These are phyloP conservation scores for Potentilla sterilis DNA, from an alignment of 306 rosid species.

Conservation along the genomic window DNA sequence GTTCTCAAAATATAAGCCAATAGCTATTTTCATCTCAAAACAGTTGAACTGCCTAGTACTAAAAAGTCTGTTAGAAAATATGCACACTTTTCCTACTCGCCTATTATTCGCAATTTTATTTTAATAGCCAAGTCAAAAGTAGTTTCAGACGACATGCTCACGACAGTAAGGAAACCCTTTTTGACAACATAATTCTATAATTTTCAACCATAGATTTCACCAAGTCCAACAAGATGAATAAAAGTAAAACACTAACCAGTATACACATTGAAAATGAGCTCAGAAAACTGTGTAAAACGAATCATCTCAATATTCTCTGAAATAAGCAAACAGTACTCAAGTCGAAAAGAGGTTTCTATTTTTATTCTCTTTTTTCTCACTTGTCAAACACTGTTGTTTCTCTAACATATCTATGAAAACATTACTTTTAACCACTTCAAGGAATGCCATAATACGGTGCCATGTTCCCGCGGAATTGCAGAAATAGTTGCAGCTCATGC, in stretches of 20 bases:
- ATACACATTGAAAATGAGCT: neutral
- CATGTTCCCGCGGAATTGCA: neutral
- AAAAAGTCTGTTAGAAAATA: neutral
- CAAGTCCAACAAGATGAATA: neutral
- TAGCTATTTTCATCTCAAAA: neutral
- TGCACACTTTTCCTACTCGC: neutral
- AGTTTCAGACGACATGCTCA: neutral
- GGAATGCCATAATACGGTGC: neutral
- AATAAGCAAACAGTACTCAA: neutral
- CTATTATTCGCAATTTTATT: neutral
- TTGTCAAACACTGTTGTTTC: neutral
- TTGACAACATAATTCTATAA: neutral
- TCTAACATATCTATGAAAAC: neutral
- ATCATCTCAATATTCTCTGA: neutral
- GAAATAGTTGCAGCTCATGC: neutral
- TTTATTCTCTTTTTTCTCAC: neutral
- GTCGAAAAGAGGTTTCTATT: neutral
- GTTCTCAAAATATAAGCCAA: neutral
- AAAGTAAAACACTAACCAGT: neutral
- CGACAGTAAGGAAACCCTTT: neutral
- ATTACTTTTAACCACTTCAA: neutral
- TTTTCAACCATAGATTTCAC: neutral
- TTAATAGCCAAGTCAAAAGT: neutral
- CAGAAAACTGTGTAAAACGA: neutral
- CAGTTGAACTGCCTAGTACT: too few relatives aligned